Conservation (phyloP, 2,329 filamentous ascomycete genomes). For the Diplodia seriata region DNA sequence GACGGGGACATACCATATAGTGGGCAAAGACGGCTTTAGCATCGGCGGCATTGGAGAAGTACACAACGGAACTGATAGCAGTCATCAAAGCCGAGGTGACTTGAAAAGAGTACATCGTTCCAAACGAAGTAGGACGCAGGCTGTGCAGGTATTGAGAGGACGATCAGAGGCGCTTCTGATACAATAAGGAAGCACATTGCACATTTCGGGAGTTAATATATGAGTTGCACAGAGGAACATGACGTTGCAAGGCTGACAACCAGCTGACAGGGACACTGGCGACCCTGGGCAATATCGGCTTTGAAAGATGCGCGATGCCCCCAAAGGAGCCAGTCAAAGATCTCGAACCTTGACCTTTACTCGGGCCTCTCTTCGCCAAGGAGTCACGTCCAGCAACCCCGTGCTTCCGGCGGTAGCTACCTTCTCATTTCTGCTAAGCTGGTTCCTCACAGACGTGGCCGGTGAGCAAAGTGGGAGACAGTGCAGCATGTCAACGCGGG, state of each 20-base stretch:
- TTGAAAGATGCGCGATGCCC: neutral
- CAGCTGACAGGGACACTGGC: neutral
- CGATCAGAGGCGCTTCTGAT: neutral
- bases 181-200: neutral
- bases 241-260: neutral
- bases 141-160: neutral
- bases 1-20: slow-evolving; percentile 16
- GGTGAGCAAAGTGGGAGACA: neutral
- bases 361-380: neutral
- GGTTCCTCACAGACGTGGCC: neutral
- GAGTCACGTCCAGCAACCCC: neutral
- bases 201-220: neutral
- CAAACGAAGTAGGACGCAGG: neutral
- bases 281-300: neutral
- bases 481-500: slow-evolving; percentile 2
- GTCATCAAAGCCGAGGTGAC: slow-evolving; percentile 12
- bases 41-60: neutral
- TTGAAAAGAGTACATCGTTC: slow-evolving; percentile 3
- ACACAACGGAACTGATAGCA: neutral
- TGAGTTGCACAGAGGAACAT: slow-evolving; percentile 20
- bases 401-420: neutral
- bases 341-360: neutral
- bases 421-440: slow-evolving; percentile 8
- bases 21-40: slow-evolving; percentile 21
- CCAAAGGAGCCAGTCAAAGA: neutral